Percentiles rank a stretch among this genome's conserved stretches.
Conservation (phyloP, 2,329 filamentous ascomycete genomes). For the Ilyonectria mors-panacis region DNA sequence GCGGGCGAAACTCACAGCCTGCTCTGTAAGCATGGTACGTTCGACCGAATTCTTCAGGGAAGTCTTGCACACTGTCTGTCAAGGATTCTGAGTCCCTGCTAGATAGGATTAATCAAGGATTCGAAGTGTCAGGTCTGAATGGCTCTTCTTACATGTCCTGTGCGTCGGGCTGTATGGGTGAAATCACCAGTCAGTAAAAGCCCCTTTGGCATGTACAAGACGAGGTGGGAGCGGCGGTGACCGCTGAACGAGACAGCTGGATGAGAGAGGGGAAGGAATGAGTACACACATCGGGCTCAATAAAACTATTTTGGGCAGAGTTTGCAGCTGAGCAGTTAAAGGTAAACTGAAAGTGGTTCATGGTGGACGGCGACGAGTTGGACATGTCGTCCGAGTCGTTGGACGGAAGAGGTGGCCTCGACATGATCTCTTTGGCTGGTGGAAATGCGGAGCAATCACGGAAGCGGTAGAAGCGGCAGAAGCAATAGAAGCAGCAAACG, state of each 20-base stretch:
- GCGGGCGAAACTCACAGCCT: conserved; percentile 57
- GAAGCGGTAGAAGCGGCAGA: background rate
- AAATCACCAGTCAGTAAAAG: conserved; percentile 38
- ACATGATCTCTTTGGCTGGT: conserved; percentile 32
- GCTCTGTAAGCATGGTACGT: conserved; percentile 65
- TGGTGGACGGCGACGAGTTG: conserved; percentile 33
- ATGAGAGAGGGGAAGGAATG: background rate
- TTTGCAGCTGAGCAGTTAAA: conserved; percentile 49
- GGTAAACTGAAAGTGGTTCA: conserved; percentile 52
- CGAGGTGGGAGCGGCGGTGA: background rate
- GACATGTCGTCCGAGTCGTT: conserved; percentile 33
- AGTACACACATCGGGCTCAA: conserved; percentile 53
- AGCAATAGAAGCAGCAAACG: conserved; percentile 6
- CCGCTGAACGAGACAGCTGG: background rate
- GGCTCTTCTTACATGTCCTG: conserved; percentile 41
- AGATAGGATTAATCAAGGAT: conserved; percentile 35
- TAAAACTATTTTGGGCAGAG: conserved; percentile 49
- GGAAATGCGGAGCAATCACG: conserved; percentile 19
- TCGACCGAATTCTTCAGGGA: conserved; percentile 60
- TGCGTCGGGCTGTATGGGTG: conserved; percentile 36
- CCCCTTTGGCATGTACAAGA: background rate
- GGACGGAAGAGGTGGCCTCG: conserved; percentile 28
- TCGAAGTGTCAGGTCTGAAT: conserved; percentile 7
- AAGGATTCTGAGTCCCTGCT: conserved; percentile 54
- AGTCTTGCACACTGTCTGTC: conserved; percentile 59